Conservation (phyloP, 768 basidiomycete genomes). For the Cyathus striatus region DNA sequence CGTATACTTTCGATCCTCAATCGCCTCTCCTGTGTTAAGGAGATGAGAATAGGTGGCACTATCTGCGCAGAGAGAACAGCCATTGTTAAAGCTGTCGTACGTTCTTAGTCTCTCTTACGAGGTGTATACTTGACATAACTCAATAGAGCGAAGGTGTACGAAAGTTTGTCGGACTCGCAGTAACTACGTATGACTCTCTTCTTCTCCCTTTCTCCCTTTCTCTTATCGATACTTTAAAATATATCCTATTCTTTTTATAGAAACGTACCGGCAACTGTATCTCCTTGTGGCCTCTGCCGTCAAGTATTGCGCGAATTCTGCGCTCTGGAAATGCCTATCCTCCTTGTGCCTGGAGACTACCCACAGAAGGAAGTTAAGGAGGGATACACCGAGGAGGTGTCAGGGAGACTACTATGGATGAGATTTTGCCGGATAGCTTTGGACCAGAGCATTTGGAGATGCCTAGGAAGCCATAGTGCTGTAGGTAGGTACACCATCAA, state of each 20-base stretch:
- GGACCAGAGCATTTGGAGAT: constrained; percentile 78
- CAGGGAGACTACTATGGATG: constrained; percentile 61
- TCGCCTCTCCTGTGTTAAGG: constrained; percentile 1
- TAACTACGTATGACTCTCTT: constrained; percentile 64
- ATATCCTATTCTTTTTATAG: constrained; percentile 31
- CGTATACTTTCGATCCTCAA: constrained; percentile 7
- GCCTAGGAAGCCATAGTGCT: constrained; percentile 34
- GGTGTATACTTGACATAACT: background rate
- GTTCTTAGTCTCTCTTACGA: constrained; percentile 20
- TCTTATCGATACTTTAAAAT: background rate
- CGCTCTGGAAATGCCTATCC: constrained; percentile 61
- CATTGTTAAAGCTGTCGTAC: constrained; percentile 87
- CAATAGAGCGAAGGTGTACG: constrained; percentile 75
- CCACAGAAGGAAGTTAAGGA: constrained; percentile 29
- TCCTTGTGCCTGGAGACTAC: constrained; percentile 67
- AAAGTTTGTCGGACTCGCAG: constrained; percentile 70
- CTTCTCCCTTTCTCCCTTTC: background rate
- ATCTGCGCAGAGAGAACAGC: constrained; percentile 97
- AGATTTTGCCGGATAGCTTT: constrained; percentile 81
- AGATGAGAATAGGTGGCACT: constrained; percentile 55
- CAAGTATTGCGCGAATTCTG: constrained; percentile 91
- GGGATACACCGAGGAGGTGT: constrained; percentile 48
- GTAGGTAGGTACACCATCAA: no score
- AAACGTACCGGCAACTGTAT: constrained; percentile 60
- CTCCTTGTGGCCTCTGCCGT: constrained; percentile 93